Percentiles rank a stretch among this genome's conserved stretches.
These are phyloP conservation scores for Stereocaulon alpinum DNA, from an alignment of 495 filamentous ascomycete genomes.

Conservation along the genomic window DNA sequence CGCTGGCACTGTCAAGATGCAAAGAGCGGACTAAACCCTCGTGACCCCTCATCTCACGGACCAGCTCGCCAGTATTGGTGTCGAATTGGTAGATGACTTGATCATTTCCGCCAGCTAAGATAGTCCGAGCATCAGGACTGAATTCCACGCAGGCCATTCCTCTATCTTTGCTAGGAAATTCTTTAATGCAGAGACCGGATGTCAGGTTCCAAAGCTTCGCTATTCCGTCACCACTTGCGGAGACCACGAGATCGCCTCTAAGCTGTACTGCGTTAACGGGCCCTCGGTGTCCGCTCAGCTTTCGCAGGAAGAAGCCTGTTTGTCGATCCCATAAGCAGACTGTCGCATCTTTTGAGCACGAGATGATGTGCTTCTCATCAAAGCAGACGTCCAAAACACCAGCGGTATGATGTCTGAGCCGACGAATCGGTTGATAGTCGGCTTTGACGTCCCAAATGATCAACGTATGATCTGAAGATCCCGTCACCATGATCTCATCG, in stretches of 20 bases:
- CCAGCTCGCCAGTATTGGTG: slow-evolving; percentile 73
- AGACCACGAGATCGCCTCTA: slow-evolving; percentile 81
- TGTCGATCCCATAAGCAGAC: slow-evolving; percentile 89
- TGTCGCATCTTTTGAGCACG: slow-evolving; percentile 86
- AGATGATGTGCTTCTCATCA: slow-evolving; percentile 83
- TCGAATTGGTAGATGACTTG: slow-evolving; percentile 90
- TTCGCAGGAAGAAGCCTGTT: slow-evolving; percentile 60
- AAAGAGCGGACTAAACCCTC: slow-evolving; percentile 72
- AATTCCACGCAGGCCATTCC: slow-evolving; percentile 95
- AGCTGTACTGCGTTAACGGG: slow-evolving; percentile 95
- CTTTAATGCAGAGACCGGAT: slow-evolving; percentile 72
- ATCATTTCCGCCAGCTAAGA: slow-evolving; percentile 90
- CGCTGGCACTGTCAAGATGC: slow-evolving; percentile 74
- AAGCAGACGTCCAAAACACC: slow-evolving; percentile 91
- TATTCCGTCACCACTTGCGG: slow-evolving; percentile 82
- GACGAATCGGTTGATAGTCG: slow-evolving; percentile 65
- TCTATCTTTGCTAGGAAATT: slow-evolving; percentile 76
- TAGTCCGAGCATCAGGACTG: slow-evolving; percentile 76
- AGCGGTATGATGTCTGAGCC: slow-evolving; percentile 64
- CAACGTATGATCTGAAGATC: slow-evolving; percentile 83
- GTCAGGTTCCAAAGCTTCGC: slow-evolving; percentile 93
- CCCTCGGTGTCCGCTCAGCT: slow-evolving; percentile 71
- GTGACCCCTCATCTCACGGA: slow-evolving; percentile 69
- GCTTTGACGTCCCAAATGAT: slow-evolving; percentile 80
- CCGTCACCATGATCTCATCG: slow-evolving; percentile 82